A percentile compares a stretch with the other conserved stretches of the same genome.
Conservation (phyloP, 1,284 basidiomycete species). For the Ceratobasidium sp. region DNA sequence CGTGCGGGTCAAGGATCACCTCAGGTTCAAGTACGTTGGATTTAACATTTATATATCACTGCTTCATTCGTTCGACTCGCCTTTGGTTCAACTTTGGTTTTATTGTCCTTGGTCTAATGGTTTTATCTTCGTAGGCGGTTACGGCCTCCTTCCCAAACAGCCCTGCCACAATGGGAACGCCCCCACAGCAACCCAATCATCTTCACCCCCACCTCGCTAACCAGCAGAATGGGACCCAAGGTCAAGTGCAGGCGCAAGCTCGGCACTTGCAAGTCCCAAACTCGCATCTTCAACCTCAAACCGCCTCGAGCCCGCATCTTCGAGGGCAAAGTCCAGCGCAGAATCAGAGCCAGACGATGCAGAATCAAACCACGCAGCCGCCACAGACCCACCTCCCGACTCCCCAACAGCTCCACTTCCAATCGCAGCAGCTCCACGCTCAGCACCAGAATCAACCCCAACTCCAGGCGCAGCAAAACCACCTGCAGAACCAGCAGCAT, state of each 20-base stretch:
- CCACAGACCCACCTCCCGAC: slow-evolving; percentile 28
- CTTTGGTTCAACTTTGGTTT: background rate
- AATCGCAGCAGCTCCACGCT: slow-evolving; percentile 34
- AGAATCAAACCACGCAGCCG: background rate
- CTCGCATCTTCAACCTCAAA: slow-evolving; percentile 3
- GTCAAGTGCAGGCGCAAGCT: slow-evolving; percentile 4
- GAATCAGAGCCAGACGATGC: slow-evolving; percentile 4
- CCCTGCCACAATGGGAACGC: slow-evolving; percentile 38
- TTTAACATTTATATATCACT: background rate
- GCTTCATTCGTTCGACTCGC: background rate
- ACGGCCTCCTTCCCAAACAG: slow-evolving; percentile 32
- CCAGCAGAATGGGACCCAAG: background rate
- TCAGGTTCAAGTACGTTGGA: slow-evolving; percentile 25
- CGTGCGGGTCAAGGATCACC: slow-evolving; percentile 29
- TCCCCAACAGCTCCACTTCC: slow-evolving; percentile 36
- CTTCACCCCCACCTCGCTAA: background rate
- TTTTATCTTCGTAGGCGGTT: background rate
- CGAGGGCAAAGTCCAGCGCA: slow-evolving; percentile 9
- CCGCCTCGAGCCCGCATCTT: background rate
- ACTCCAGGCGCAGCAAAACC: slow-evolving; percentile 20
- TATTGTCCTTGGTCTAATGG: background rate
- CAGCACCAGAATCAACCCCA: slow-evolving; percentile 23
- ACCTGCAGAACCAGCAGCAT: slow-evolving; percentile 4
- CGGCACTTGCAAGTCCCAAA: background rate
- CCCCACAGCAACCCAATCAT: slow-evolving; percentile 21